Base-by-base conservation (phyloP, 306 rosid species). In the Casuarina cunninghamiana region DNA sequence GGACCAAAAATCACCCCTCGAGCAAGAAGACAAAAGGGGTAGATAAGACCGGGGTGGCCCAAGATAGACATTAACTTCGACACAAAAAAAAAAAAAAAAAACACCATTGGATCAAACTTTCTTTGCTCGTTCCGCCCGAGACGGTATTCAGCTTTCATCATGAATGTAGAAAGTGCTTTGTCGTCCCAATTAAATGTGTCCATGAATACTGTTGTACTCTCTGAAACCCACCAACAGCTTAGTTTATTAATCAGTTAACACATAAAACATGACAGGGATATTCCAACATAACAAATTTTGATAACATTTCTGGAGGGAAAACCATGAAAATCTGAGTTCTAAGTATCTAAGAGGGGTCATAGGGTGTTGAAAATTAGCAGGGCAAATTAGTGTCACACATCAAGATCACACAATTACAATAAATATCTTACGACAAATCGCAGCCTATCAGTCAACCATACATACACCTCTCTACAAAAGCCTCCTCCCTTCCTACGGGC, bases 391-490 rank as follows among this genome's bases (percentile, higher is more conserved):
- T 48, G 72, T 48, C 78, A 43, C 67, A n/a, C 69, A 66, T 43
- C 76, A 48, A 55, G 63, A 80, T 58, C 54, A 43, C 80, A 82
- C 81, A 72, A 81, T 69, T 77, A 78, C 68, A 83, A 66, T 2
- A 71, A n/a, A 9, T 32, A 69, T 13, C 4, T 19, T 53, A 8
- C 53, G 12, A 35, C 50, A 67, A 58, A 46, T 32, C n/a, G 53
- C n/a, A 67, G 38, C 78, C 82, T 84, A 74, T 45, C 3, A 71
- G 77, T 78, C 68, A 81, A 90, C 84, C 78, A 84, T 82, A 82
- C 84, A 21, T 90, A 88, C 91, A 84, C n/a, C 61, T 66, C 35
- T 86, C 94, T 90, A 87, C 88, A 92, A 82, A 44, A 49, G 75
- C 81, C 73, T 16, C 54, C 35, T 8, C 51, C 58, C 78, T 49